Evolutionary conservation across 2,329 filamentous ascomycete species (phyloP).

Genomic region (Shiraia sp.): DNA sequence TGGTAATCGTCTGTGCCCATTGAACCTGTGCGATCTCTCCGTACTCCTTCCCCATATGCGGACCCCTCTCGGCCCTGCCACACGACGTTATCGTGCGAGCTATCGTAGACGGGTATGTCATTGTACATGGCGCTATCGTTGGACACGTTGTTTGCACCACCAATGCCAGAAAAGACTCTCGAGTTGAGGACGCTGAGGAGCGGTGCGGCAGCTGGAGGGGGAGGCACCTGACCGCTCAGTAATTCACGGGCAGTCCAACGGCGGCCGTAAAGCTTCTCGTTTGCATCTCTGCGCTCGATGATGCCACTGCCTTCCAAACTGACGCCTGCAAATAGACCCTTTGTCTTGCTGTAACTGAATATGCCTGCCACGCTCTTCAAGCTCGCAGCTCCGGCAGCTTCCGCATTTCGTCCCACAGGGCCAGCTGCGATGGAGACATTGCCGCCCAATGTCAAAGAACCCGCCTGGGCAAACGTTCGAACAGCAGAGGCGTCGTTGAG

Average conservation of each 20-base stretch:
- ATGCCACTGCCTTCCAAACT: slow-evolving; percentile 91
- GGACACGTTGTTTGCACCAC: slow-evolving; percentile 34
- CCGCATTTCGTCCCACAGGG: slow-evolving; percentile 90
- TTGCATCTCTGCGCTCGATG: slow-evolving; percentile 93
- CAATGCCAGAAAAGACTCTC: slow-evolving; percentile 75
- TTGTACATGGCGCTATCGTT: slow-evolving; percentile 67
- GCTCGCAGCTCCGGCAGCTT: slow-evolving; percentile 92
- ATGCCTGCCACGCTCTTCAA: slow-evolving; percentile 86
- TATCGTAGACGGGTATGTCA: slow-evolving; percentile 86
- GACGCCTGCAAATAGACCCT: slow-evolving; percentile 94
- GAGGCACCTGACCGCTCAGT: slow-evolving; percentile 74
- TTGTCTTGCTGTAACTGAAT: slow-evolving; percentile 97
- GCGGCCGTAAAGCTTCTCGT: slow-evolving; percentile 91
- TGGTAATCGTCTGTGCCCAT: slow-evolving; percentile 49
- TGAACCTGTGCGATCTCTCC: slow-evolving; percentile 54
- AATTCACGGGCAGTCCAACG: slow-evolving; percentile 81
- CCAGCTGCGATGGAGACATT: slow-evolving; percentile 96
- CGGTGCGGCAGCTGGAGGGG: slow-evolving; percentile 80
- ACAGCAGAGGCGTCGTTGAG: slow-evolving; percentile 90
- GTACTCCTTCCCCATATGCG: slow-evolving; percentile 69
- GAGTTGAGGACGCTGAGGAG: slow-evolving; percentile 86
- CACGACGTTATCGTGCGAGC: slow-evolving; percentile 77
- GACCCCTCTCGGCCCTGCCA: slow-evolving; percentile 78
- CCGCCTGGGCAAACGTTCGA: slow-evolving; percentile 89
- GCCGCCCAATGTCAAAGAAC: slow-evolving; percentile 88